Evolutionary conservation across 495 filamentous ascomycete genomes (phyloP), one percentile per base, ranked within the genome.

Genomic region (Daldinia decipiens): DNA sequence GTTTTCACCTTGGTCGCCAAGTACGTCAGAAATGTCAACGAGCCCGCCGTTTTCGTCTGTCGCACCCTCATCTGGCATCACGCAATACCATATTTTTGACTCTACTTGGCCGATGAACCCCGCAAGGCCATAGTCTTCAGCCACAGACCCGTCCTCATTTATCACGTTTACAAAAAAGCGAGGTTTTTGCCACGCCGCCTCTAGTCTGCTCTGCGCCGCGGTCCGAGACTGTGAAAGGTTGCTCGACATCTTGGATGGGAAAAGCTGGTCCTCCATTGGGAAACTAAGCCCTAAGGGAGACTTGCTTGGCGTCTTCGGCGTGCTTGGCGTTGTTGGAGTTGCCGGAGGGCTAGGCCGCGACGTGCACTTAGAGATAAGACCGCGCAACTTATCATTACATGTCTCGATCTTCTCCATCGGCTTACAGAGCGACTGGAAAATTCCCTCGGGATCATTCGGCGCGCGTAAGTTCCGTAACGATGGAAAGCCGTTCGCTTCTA

Each of bases 391-490:
- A 53, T 85, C 82, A 12, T 55, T 74, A 0, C 77, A 56, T 36
- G 62, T 66, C 34, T 82, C 82, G 36, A 78, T 66, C 11, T 73
- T 74, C 32, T 82, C 76, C 31, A 72, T 64, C 0, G 91, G 92
- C 51, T 81, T 85, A 73, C 92, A 95, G 13, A 93, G 85, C 0
- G 82, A 81, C 70, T 95, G 92, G 36, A 95, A 87, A 27, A 86
- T 79, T 19, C 91, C 92, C 21, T 94, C 87, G 36, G 91, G 86
- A 72, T 95, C 92, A 53, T 87, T 88, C 5, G 92, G 92, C 7
- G 91, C 87, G 47, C 93, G 88, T 13, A 97, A 77, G 2, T 80
- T 81, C 51, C 85, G 84, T 3, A 97, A 83, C 2, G 82, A 76
- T 0, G 94, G 94, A 72, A 97, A 95, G 4, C 90, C 91, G 11